Percentiles rank a stretch among this genome's conserved stretches.
Evolutionary conservation across 2,329 filamentous ascomycete species (phyloP).

Genomic region (Microascus cirrosus): DNA sequence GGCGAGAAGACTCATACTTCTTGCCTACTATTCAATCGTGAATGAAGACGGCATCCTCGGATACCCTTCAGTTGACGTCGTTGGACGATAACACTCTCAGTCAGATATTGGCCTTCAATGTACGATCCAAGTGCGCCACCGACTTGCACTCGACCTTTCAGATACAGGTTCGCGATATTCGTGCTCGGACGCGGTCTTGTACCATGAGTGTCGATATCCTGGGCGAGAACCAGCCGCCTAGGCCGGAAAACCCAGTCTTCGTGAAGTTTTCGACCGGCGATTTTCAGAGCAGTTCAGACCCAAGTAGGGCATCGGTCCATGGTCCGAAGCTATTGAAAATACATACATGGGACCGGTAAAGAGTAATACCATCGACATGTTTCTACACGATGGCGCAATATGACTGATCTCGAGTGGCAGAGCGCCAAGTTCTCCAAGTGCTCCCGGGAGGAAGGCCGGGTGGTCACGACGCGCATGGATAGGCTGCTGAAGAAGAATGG

Average conservation of each 20-base stretch:
- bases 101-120: neutral
- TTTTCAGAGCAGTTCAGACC: neutral
- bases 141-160: neutral
- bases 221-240: neutral
- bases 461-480: too few relatives aligned
- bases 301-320: neutral
- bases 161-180: too few relatives aligned
- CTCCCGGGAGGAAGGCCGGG: too few relatives aligned
- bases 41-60: neutral
- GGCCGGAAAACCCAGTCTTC: neutral
- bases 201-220: neutral
- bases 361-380: neutral
- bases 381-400: neutral
- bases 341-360: neutral
- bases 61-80: neutral
- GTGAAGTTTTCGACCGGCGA: neutral
- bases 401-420: too few relatives aligned
- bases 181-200: neutral
- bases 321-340: neutral
- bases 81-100: neutral
- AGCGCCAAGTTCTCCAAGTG: too few relatives aligned
- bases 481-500: too few relatives aligned
- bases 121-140: neutral
- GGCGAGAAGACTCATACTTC: neutral
- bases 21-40: neutral